Base-by-base conservation (phyloP, 352 stramenopile genomes). In the Phytophthora quininea region DNA sequence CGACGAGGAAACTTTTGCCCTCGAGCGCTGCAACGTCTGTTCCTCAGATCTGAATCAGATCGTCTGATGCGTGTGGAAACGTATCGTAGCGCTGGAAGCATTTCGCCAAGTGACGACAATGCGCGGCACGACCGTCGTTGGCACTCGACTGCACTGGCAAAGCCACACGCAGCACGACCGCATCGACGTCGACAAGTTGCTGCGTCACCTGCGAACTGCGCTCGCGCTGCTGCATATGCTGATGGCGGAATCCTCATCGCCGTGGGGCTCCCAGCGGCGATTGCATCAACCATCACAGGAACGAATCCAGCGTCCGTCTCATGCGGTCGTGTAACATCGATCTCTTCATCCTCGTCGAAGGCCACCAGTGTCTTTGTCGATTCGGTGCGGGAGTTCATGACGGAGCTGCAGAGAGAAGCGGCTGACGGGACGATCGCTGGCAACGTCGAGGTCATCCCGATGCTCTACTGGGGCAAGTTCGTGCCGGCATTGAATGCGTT, bases 401-500 rank as follows among this genome's bases (percentile, higher is more conserved):
- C 56, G 6, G 47, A 56, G 24, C 57, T 88, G 29, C 66, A 81
- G 38, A 51, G 45, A 7, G 62, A 74, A 32, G 69, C 56, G 19
- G n/a, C 43, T 12, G 53, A 42, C 1, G 66, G 64, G 10, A 50
- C 57, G 27, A 40, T 58, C 38, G 38, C 12, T 0, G 27, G 51
- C 10, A 69, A 68, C 14, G 62, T 95, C 30, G 57, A 81, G 52
- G 70, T 98, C 42, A 63, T 98, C 15, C 84, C 91, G 14, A 88
- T 99, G 30, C 86, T 89, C 50, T 92, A 96, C 38, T 99, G 96
- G 96, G 93, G 92, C 24, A 84, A 89, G 62, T 99, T 98, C 61
- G 83, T 97, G 37, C 91, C 94, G 11, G 95, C 94, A 14, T 76
- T 99, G 15, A 98, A 98, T 76, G 92, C 93, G 33, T 79, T 98